Evolutionary conservation across 1,284 basidiomycete species (phyloP), one percentile per base, ranked within the genome.

Genomic region (Ganoderma meredithae): DNA sequence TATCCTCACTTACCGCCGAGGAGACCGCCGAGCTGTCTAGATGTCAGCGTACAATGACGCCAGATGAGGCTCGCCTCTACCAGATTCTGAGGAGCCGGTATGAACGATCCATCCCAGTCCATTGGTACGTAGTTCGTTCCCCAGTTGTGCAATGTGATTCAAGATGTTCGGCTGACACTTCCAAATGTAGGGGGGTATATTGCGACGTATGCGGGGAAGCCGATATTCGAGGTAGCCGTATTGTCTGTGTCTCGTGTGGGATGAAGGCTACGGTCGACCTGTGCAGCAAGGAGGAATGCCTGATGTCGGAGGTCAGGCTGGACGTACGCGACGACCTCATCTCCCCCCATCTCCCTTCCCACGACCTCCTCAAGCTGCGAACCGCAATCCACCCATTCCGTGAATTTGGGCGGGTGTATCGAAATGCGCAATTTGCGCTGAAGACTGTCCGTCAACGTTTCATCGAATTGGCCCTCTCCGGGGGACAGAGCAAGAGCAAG

Each of bases 171-270:
- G 13, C 22, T 25, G 19, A 15, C 36, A 49, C 8, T 15, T 25
- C 31, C 31, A 31, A 31, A 31, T 31, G 31, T 31, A 22, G 47
- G 47, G 47, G 40, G 22, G 44, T 66, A 3, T 7, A 27, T 12
- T 66, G 64, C 60, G 40, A 66, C 7, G 53, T 19, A 10, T 66
- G 64, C 40, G 17, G 39, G 2, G 3, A 10, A 12, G 39, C 40
- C 19, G 3, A 1, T 1, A 62, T 66, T 25, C 31, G 39, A 15
- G 64, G 64, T 13, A 58, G 40, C 13, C 64, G 64, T 19, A 36
- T 66, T 39, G 33, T 66, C 19, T 66, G 64, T n/a, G 49, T 66
- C 36, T 41, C 47, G 4, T 66, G 60, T 15, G 60, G 60, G 7
- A 40, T 33, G 31, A 22, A 33, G 22, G 12, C 15, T 36, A 27